phyloP scores from a whole-genome alignment of 1,139 yeast genomes.

The Hyphopichia pseudoburtonii region DNA sequence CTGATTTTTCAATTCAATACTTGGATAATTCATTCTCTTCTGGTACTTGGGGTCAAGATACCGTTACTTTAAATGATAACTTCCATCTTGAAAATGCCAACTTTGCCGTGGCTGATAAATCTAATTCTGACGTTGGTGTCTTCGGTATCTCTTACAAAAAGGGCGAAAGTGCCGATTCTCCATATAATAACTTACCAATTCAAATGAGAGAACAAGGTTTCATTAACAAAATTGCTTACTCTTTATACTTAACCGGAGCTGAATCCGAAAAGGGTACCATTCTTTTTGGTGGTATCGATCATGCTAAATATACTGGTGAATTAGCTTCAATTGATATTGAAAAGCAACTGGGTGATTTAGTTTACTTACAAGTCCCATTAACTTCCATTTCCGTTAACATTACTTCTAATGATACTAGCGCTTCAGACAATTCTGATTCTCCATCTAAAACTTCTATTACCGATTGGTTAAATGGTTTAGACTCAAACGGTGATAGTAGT shows the following conservation, averaged over 20 bases:
- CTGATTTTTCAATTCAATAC: constrained; percentile 33
- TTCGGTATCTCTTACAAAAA: constrained; percentile 54
- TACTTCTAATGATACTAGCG: constrained; percentile 8
- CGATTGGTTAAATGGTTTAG: background rate
- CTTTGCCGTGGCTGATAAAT: constrained; percentile 56
- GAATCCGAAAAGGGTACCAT: constrained; percentile 46
- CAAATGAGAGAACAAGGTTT: constrained; percentile 51
- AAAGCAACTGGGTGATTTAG: constrained; percentile 15
- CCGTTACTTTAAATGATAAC: constrained; percentile 24
- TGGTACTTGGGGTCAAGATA: constrained; percentile 61
- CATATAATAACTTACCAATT: constrained; percentile 58
- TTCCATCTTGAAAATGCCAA: constrained; percentile 37
- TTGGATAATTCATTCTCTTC: constrained; percentile 32
- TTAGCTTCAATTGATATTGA: constrained; percentile 25
- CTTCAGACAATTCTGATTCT: constrained; percentile 8
- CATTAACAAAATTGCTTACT: constrained; percentile 50
- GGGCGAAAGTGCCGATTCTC: constrained; percentile 15
- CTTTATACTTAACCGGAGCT: constrained; percentile 49
- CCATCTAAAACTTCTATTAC: constrained; percentile 4
- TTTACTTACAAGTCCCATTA: constrained; percentile 23
- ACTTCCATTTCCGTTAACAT: constrained; percentile 12
- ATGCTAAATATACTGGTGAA: constrained; percentile 49
- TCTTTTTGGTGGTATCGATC: constrained; percentile 60
- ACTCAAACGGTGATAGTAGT: background rate
- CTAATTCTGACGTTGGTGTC: constrained; percentile 57